Evolutionary conservation across 192 early-diverging fungal species (phyloP), one percentile per base, ranked within the genome.

Genomic region (Coemansia sp.): DNA sequence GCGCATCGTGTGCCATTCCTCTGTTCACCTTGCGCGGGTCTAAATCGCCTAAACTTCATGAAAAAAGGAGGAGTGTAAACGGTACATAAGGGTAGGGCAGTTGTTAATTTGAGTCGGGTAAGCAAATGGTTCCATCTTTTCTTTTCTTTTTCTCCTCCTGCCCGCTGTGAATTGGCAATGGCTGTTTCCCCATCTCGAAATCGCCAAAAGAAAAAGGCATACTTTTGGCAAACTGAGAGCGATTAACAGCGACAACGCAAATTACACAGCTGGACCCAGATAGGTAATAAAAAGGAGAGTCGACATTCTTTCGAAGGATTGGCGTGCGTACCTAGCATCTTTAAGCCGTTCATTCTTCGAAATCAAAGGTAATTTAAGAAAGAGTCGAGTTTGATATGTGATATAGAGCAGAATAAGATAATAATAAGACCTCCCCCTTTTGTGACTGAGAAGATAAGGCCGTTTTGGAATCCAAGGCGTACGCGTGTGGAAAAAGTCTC

Each of bases 1-100:
- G 90, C 68, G 94, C 95, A 62, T 95, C 93, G 71, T 91, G 92
- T 9, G 96, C 96, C 59, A 87, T 84, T 21, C 95, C 88, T 69
- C 86, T 86, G 75, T 90, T 85, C 48, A 92, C 71, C 76, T 91
- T 92, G 61, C 76, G 75, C 9, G 87, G 85, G 77, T 92, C 91
- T 57, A 82, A 63, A 59, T 78, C 79, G 43, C 73, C 79, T 78
- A 76, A 35, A 66, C 6, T 23, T 24, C 59, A 9, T n/a, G 14
- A 1, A 57, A 63, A 35, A 30, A 26, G 15, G 20, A 33, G n/a
- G 23, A 44, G 21, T 4, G 16, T 34, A 6, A 12, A 15, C 33
- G 21, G 15, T 39, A 16, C 16, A n/a, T 24, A 30, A 48, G 21
- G 3, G 11, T 45, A 36, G 52, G 39, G 41, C 46, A n/a, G 46